Percentiles rank a stretch among this genome's conserved stretches.
phyloP scores from a whole-genome alignment of 2,329 filamentous ascomycete species.

The Monilinia fructicola region DNA sequence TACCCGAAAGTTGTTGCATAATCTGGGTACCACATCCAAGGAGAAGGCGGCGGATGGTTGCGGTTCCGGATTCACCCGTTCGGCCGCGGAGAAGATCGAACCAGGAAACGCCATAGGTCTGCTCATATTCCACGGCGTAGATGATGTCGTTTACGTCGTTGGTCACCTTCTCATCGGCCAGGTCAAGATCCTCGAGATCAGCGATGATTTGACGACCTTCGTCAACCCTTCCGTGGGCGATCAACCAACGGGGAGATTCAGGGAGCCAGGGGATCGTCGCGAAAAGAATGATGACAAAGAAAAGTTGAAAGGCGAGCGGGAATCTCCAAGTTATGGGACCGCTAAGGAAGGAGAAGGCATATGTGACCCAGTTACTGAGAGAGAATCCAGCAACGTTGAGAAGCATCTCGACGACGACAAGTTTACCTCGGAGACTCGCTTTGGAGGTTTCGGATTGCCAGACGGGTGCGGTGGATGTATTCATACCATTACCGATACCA shows the following conservation, averaged over 20 bases:
- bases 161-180: conserved; percentile 53
- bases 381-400: conserved; percentile 23
- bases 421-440: conserved; percentile 24
- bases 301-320: conserved; percentile 25
- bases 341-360: conserved; percentile 24
- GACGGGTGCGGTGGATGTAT: conserved; percentile 45
- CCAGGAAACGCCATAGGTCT: conserved; percentile 20
- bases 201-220: conserved; percentile 42
- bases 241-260: conserved; percentile 44
- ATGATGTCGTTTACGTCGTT: conserved; percentile 50
- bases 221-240: conserved; percentile 39
- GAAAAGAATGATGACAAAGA: conserved; percentile 23
- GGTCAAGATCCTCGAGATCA: conserved; percentile 33
- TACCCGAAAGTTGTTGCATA: conserved; percentile 51
- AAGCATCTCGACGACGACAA: conserved; percentile 26
- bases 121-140: conserved; percentile 21
- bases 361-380: conserved; percentile 24
- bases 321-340: conserved; percentile 23
- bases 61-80: conserved; percentile 9
- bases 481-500: conserved; percentile 70
- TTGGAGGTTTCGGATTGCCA: conserved; percentile 27
- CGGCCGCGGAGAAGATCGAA: conserved; percentile 18
- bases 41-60: conserved; percentile 64
- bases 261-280: conserved; percentile 36
- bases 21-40: conserved; percentile 65